Evolutionary conservation across 1,284 basidiomycete species (phyloP), one percentile per base, ranked within the genome.

Genomic region (Cystobasidium sp.): DNA sequence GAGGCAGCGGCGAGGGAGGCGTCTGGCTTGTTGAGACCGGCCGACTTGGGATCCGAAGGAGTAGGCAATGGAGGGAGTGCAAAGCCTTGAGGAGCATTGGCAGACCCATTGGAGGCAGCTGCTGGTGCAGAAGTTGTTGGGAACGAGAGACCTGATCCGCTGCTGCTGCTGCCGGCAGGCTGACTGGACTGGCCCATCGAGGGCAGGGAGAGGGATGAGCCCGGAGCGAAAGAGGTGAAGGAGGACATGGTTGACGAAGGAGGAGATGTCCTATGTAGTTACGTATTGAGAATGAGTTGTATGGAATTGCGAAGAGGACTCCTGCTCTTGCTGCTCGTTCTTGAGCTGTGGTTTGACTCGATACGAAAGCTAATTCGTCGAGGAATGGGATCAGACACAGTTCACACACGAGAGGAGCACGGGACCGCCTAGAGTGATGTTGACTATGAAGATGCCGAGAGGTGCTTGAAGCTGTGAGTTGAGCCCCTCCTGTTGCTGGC

Each of bases 1-100:
- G 49, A 62, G 43, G 62, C 70, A 53, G 59, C 69, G 20, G 69
- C 59, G 20, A 53, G n/a, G 4, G 62, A 52, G 70, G 81, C 73
- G 37, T 72, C 75, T n/a, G 56, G 63, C 43, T 68, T 74, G 59
- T 63, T 64, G 51, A 47, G 43, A 46, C 37, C 49, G 12, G 47
- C 47, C 31, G 69, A 63, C 41, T 65, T 73, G 18, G 70, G 53
- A 66, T 62, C 70, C 24, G 70, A 47, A 5, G 70, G 70, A 12
- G 70, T 53, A 53, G 70, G 70, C 24, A 73, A 63, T 5, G 70
- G 70, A 53, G 70, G 70, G 22, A 73, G 63, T 14, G 70, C 51
- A 44, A 73, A 73, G 55, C 70, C 63, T 37, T 52, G 59, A 4
- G 70, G 46, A 24, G 20, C 47, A 31, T 24, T 67, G 22, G 20